Conservation (phyloP, 371 early-diverging fungal species). For the Syncephalis fuscata region DNA sequence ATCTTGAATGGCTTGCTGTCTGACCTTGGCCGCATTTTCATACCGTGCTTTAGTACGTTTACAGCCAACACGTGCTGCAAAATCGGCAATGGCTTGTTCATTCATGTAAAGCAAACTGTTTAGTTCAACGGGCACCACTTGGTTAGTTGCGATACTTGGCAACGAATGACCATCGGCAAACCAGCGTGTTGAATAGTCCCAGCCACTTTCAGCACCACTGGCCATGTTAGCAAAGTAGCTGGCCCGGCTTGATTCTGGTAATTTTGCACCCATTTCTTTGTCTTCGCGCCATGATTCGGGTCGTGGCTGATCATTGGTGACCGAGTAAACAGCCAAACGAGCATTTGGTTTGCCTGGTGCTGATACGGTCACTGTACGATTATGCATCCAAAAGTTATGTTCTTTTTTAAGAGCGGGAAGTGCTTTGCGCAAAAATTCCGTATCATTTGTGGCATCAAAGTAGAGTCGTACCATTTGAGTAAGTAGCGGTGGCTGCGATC, state of each 20-base stretch:
- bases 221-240: slow-evolving; percentile 30
- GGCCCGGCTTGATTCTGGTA: too few relatives aligned
- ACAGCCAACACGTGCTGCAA: slow-evolving; percentile 12
- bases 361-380: slow-evolving; percentile 24
- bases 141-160: slow-evolving; percentile 29
- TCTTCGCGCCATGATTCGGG: slow-evolving; percentile 46
- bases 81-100: slow-evolving; percentile 34
- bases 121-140: slow-evolving; percentile 68
- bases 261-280: too few relatives aligned
- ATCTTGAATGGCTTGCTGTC: slow-evolving; percentile 14
- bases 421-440: slow-evolving; percentile 21
- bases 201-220: slow-evolving; percentile 65
- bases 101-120: slow-evolving; percentile 67
- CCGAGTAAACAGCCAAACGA: not conserved
- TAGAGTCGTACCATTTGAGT: slow-evolving; percentile 48
- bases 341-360: not conserved
- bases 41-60: slow-evolving; percentile 6
- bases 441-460: slow-evolving; percentile 31
- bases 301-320: slow-evolving; percentile 32
- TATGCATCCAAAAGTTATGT: slow-evolving; percentile 44
- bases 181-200: not conserved
- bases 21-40: slow-evolving; percentile 7
- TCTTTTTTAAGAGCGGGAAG: slow-evolving; percentile 45
- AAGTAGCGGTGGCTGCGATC: slow-evolving; percentile 79
- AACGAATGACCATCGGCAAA: not conserved